Percentiles rank a stretch among this genome's conserved stretches.
These are phyloP conservation scores for Alternaria solani DNA, from an alignment of 2,329 filamentous ascomycete species.

Conservation along the genomic window DNA sequence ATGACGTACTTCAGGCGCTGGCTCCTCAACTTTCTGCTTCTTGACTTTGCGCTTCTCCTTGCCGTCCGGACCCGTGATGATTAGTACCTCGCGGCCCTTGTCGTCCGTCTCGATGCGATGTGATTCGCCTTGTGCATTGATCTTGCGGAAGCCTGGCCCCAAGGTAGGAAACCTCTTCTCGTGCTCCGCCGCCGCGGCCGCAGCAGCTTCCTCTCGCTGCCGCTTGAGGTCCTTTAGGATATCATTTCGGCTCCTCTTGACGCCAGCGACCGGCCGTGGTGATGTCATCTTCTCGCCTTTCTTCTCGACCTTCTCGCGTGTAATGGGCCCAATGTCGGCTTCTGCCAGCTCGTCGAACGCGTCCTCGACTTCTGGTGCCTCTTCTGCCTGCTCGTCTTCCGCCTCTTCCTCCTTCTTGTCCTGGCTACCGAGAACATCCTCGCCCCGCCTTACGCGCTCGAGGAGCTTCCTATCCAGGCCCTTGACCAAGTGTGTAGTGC, in stretches of 20 bases:
- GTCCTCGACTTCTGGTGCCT: conserved; percentile 51
- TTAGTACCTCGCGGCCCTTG: conserved; percentile 64
- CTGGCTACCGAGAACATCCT: conserved; percentile 56
- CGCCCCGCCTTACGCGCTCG: conserved; percentile 72
- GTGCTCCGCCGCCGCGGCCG: conserved; percentile 54
- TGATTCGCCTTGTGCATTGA: conserved; percentile 59
- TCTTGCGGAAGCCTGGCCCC: conserved; percentile 64
- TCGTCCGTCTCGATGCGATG: conserved; percentile 65
- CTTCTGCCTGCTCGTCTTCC: conserved; percentile 35
- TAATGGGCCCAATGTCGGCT: conserved; percentile 73
- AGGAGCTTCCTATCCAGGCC: conserved; percentile 87
- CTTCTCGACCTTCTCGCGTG: conserved; percentile 66
- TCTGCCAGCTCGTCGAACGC: conserved; percentile 63
- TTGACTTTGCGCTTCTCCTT: conserved; percentile 68
- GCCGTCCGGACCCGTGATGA: conserved; percentile 66
- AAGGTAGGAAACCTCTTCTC: conserved; percentile 54
- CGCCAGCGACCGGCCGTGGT: conserved; percentile 54
- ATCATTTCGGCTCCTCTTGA: conserved; percentile 65
- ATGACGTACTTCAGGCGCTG: conserved; percentile 48
- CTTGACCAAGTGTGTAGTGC: conserved; percentile 87
- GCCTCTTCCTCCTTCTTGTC: conserved; percentile 47
- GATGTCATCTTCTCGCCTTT: conserved; percentile 60
- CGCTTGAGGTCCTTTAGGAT: conserved; percentile 68
- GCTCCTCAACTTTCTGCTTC: conserved; percentile 56
- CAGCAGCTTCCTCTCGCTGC: conserved; percentile 57